phyloP scores from a whole-genome alignment of 1,139 yeast genomes.

The Diutina catenulata region DNA sequence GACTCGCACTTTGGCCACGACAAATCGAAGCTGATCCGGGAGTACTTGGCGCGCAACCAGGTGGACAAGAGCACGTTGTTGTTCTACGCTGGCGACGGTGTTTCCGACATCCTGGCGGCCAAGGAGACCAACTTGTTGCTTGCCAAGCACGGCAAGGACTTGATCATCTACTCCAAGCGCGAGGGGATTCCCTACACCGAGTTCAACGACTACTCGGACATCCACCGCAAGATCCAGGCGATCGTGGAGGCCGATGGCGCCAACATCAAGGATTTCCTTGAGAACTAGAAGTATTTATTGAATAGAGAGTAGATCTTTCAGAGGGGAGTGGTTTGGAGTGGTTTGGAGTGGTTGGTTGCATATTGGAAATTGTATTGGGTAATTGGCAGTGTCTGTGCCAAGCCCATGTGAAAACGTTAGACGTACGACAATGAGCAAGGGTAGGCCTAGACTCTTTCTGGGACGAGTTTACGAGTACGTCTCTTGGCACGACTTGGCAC shows the following conservation, averaged over 20 bases:
- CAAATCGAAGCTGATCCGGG: conserved; percentile 71
- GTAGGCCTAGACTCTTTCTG: too few relatives aligned
- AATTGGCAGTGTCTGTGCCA: too few relatives aligned
- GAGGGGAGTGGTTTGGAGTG: too few relatives aligned
- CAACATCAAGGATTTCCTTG: background rate
- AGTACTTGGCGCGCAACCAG: conserved; percentile 40
- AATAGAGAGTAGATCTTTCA: too few relatives aligned
- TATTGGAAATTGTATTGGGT: too few relatives aligned
- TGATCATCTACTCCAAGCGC: conserved; percentile 69
- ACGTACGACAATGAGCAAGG: too few relatives aligned
- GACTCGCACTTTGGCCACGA: conserved; percentile 90
- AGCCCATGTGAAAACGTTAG: too few relatives aligned
- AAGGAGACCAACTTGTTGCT: conserved; percentile 86
- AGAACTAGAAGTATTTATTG: too few relatives aligned
- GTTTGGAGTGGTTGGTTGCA: too few relatives aligned
- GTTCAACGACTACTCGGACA: conserved; percentile 66
- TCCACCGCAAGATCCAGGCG: conserved; percentile 30
- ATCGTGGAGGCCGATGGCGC: conserved; percentile 9
- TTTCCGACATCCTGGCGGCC: conserved; percentile 89
- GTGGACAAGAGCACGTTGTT: conserved; percentile 34
- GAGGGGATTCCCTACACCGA: conserved; percentile 79
- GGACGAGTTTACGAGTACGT: too few relatives aligned
- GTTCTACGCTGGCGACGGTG: conserved; percentile 96
- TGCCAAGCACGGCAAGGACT: conserved; percentile 87
- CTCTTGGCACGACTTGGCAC: too few relatives aligned